Evolutionary conservation across 2,329 filamentous ascomycete genomes (phyloP), one percentile per base, ranked within the genome.

Genomic region (Colletotrichum truncatum): DNA sequence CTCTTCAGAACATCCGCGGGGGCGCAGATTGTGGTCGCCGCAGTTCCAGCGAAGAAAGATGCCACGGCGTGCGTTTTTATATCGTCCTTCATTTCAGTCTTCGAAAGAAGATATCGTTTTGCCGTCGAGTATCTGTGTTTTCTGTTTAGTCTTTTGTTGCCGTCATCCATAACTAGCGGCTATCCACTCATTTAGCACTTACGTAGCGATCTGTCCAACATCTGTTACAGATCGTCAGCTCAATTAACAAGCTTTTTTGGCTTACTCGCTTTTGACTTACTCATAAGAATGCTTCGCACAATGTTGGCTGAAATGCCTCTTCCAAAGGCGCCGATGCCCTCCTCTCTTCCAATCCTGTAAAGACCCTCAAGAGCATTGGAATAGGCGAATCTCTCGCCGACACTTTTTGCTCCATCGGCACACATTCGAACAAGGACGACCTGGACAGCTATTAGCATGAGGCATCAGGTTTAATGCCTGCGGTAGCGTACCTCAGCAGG

Each of bases 1-100:
- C 79, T 82, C 69, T 82, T 82, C 21, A 82, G 68, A 0, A 82
- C 81, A 55, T 82, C 81, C 4, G 79, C 80, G 0, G 81, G 81
- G 0, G 80, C 80, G 54, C 81, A 83, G 11, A 81, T 72, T 0
- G 80, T 82, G 0, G 80, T 83, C 1, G 81, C 81, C 53, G 82
- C 79, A 1, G 80, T 82, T n/a, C 81, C 81, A 2, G 81, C 80
- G 4, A 74, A 70, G 2, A 82, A 54, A 1, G 80, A 82, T 1
- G 81, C 75, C 0, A 76, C 61, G 2, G 77, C 75, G 63, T 82
- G 81, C 2, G 79, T 79, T n/a, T 69, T 73, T 12, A 80, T 73
- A 32, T 81, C 77, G 58, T 82, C 81, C 14, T 73, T 71, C 1
- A 79, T 67, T 3, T 71, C 67, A 0, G 70, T 66, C 9, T 70